Percentiles rank a stretch among this genome's conserved stretches.
Conservation (phyloP, 2,329 filamentous ascomycete genomes). For the Botrytis fabae region DNA sequence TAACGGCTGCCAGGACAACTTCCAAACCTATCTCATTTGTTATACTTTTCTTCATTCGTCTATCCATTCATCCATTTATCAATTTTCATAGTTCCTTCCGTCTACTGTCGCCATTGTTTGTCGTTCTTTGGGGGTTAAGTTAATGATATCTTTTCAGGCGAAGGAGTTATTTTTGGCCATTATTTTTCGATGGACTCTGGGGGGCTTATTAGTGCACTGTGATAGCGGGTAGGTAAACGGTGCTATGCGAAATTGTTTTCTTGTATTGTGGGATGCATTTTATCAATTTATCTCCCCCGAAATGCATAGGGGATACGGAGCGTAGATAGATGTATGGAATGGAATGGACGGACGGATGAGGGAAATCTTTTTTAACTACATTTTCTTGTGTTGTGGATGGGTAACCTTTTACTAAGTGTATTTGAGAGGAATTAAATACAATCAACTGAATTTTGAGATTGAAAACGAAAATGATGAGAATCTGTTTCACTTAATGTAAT, state of each 20-base stretch:
- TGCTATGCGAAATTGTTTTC: constrained; percentile 13
- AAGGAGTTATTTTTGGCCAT: constrained; percentile 15
- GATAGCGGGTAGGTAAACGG: not conserved
- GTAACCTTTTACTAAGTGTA: constrained; percentile 5
- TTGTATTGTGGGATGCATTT: constrained; percentile 17
- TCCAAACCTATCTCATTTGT: constrained; percentile 15
- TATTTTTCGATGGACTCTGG: constrained; percentile 7
- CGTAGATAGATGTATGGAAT: not conserved
- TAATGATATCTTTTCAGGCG: constrained; percentile 16
- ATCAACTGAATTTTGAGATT: not conserved
- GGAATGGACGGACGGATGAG: constrained; percentile 14
- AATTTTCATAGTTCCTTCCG: constrained; percentile 9
- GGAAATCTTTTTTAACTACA: not conserved
- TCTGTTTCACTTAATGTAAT: not conserved
- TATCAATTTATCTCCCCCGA: not conserved
- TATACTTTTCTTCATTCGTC: not conserved
- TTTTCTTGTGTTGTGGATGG: constrained; percentile 15
- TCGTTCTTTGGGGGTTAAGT: constrained; percentile 1
- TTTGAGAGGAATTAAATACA: constrained; percentile 16
- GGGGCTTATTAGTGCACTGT: constrained; percentile 10
- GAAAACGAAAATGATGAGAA: not conserved
- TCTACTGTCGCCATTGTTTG: not conserved
- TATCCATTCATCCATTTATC: constrained; percentile 10
- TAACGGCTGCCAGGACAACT: constrained; percentile 18
- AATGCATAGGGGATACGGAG: constrained; percentile 4